Evolutionary conservation across 2,329 filamentous ascomycete genomes (phyloP).

Genomic region (Esteya vermicola): DNA sequence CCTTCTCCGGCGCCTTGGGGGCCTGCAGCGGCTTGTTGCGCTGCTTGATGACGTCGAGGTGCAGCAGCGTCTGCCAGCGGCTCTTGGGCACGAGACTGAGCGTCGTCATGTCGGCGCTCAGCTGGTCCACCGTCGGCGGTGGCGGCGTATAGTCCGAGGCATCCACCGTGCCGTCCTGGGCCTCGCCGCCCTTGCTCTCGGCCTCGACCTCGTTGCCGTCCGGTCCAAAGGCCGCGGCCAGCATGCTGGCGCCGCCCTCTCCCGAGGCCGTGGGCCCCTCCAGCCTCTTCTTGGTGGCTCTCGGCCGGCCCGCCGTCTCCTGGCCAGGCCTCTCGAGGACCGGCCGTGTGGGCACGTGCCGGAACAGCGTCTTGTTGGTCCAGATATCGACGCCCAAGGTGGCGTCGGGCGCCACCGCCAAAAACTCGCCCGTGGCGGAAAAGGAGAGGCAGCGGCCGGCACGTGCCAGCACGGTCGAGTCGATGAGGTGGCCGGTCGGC

Average conservation of each 20-base stretch:
- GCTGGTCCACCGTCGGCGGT: conserved; percentile 53
- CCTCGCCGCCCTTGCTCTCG: conserved; percentile 30
- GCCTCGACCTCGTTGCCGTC: conserved; percentile 23
- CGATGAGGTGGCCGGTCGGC: conserved; percentile 87
- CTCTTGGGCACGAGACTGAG: conserved; percentile 80
- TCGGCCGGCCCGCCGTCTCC: neutral
- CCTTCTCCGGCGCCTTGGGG: conserved; percentile 83
- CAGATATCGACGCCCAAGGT: conserved; percentile 84
- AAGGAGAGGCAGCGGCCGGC: conserved; percentile 78
- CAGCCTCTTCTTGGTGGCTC: conserved; percentile 20
- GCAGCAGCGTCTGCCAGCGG: conserved; percentile 85
- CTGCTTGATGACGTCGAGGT: conserved; percentile 82
- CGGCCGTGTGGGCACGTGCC: conserved; percentile 71
- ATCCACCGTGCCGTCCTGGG: too few relatives aligned
- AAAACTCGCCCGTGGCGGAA: conserved; percentile 78
- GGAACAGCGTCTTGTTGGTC: conserved; percentile 89
- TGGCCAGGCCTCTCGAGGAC: conserved; percentile 46
- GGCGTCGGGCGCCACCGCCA: conserved; percentile 77
- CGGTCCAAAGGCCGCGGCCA: conserved; percentile 63
- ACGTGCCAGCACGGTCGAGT: conserved; percentile 68
- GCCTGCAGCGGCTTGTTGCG: conserved; percentile 90
- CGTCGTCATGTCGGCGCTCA: conserved; percentile 72
- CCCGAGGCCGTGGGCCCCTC: conserved; percentile 63
- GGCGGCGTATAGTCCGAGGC: too few relatives aligned
- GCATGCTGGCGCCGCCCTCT: conserved; percentile 60